Conservation (phyloP, 106 monocot species). For the Cymbidium sinense region DNA sequence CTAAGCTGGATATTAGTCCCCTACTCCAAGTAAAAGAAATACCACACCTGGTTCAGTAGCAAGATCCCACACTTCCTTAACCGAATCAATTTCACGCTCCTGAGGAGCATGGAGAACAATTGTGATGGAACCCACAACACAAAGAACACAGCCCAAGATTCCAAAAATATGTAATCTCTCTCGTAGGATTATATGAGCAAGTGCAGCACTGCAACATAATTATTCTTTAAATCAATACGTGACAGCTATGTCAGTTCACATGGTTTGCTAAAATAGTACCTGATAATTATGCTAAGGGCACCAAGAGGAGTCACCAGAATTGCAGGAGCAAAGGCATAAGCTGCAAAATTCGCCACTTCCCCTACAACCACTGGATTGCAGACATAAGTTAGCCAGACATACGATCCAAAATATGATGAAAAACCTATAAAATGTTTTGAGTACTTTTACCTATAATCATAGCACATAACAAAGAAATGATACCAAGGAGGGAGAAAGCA, state of each 20-base stretch:
- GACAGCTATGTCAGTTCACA: background rate
- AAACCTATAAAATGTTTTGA: background rate
- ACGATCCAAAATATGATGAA: background rate
- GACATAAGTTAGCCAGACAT: background rate
- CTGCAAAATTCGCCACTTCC: slow-evolving; percentile 56
- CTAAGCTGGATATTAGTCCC: background rate
- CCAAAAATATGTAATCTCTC: slow-evolving; percentile 75
- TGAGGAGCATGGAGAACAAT: slow-evolving; percentile 83
- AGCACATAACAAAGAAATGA: background rate
- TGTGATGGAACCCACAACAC: slow-evolving; percentile 76
- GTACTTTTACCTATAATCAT: background rate
- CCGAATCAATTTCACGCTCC: slow-evolving; percentile 69
- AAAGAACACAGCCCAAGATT: slow-evolving; percentile 61
- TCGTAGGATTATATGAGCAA: slow-evolving; percentile 55
- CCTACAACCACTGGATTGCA: slow-evolving; percentile 45
- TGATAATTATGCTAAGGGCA: slow-evolving; percentile 62
- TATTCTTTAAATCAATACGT: background rate
- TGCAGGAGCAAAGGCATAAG: slow-evolving; percentile 68
- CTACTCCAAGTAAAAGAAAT: background rate
- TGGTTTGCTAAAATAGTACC: slow-evolving; percentile 9
- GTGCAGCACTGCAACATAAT: slow-evolving; percentile 52
- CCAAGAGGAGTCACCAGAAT: slow-evolving; percentile 58
- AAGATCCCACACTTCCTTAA: slow-evolving; percentile 68
- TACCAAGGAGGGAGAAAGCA: background rate
- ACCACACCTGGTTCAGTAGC: slow-evolving; percentile 71